phyloP scores from a whole-genome alignment of 805 yeast genomes.

The Candida quercuum region DNA sequence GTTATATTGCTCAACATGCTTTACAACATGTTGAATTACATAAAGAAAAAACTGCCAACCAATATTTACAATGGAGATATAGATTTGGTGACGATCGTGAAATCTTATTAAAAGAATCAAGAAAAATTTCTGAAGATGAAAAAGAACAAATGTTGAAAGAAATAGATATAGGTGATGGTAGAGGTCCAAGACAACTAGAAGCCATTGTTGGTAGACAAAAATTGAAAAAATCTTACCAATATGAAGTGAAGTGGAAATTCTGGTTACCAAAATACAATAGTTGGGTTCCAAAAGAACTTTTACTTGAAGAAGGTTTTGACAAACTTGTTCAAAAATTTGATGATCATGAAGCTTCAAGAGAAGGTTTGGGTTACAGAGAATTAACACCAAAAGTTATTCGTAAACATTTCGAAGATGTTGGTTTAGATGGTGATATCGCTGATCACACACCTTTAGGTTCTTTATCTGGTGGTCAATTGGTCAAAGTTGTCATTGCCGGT shows the following conservation, averaged over 20 bases:
- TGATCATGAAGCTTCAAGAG: conserved; percentile 98
- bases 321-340: conserved; percentile 94
- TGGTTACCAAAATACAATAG: conserved; percentile 93
- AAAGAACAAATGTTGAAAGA: conserved; percentile 70
- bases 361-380: conserved; percentile 97
- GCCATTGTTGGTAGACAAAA: conserved; percentile 97
- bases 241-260: conserved; percentile 89
- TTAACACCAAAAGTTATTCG: conserved; percentile 87
- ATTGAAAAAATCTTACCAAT: conserved; percentile 93
- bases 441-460: conserved; percentile 98
- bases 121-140: conserved; percentile 80
- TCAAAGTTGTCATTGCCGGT: conserved; percentile 97
- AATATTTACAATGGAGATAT: conserved; percentile 97
- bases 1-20: conserved; percentile 98
- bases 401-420: conserved; percentile 95
- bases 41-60: conserved; percentile 96
- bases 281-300: conserved; percentile 82
- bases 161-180: conserved; percentile 78
- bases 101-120: conserved; percentile 86
- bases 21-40: conserved; percentile 95
- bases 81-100: conserved; percentile 98
- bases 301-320: conserved; percentile 79
- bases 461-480: conserved; percentile 96
- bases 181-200: conserved; percentile 84
- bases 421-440: conserved; percentile 96